Evolutionary conservation across 2,329 filamentous ascomycete genomes (phyloP).

Genomic region (Metarhizium robertsii): DNA sequence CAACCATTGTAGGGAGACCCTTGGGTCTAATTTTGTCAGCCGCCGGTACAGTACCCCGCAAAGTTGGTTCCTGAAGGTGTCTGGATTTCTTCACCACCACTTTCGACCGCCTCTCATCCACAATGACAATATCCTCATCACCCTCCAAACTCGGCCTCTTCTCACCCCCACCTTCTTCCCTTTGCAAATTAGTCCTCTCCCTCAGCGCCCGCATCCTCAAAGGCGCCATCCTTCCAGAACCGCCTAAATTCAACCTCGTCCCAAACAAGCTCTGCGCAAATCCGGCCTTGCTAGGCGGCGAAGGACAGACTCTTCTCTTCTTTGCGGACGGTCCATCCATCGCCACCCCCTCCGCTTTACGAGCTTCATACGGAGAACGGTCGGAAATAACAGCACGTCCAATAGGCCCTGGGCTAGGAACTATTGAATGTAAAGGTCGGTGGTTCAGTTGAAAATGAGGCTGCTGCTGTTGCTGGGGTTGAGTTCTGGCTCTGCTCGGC

Average conservation of each 20-base stretch:
- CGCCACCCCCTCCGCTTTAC: slow-evolving; percentile 13
- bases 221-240: slow-evolving; percentile 9
- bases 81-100: not conserved
- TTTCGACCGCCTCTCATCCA: slow-evolving; percentile 1
- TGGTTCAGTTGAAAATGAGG: slow-evolving; percentile 30
- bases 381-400: slow-evolving; percentile 23
- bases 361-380: slow-evolving; percentile 24
- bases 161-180: not conserved
- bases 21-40: not conserved
- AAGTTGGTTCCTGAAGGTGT: not conserved
- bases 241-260: slow-evolving; percentile 19
- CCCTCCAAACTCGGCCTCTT: not conserved
- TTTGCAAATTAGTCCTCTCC: slow-evolving; percentile 12
- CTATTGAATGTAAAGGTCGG: slow-evolving; percentile 31
- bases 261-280: slow-evolving; percentile 27
- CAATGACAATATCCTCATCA: slow-evolving; percentile 7
- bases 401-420: slow-evolving; percentile 20
- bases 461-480: slow-evolving; percentile 11
- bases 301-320: slow-evolving; percentile 17
- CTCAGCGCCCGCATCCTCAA: slow-evolving; percentile 11
- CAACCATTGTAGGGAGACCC: not conserved
- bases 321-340: slow-evolving; percentile 14
- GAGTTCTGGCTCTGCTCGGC: slow-evolving; percentile 7
- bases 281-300: slow-evolving; percentile 23
- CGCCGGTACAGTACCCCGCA: not conserved